Base-by-base conservation (phyloP, 495 filamentous ascomycete species). In the Cryomyces antarcticus region DNA sequence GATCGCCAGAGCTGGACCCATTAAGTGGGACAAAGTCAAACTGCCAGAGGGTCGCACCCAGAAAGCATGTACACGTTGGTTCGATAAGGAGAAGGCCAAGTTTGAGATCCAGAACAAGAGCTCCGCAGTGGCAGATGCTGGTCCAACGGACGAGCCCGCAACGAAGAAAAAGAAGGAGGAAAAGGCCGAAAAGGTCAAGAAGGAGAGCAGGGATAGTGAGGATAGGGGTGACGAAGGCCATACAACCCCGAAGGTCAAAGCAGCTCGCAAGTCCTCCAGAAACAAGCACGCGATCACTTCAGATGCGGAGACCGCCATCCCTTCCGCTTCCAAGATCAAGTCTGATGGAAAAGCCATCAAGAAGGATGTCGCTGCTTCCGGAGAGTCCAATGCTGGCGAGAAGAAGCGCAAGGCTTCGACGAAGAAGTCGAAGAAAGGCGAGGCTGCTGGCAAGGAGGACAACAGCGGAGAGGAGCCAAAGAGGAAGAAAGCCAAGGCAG, bases 21-120 rank as follows among this genome's bases (percentile, higher is more conserved):
- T 52, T 34, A 38, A 37, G 27, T 55, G 52, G 52, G 39, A 50
- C 35, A 30, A 48, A 4, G n/a, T 55, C 37, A 39, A 29, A 7
- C 33, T 50, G 5, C 52, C 52, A 12, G 47, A 52, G 31, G 52
- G 47, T 17, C 46, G 52, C 17, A 55, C 50, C 12, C 30, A 38
- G 27, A 46, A 48, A 38, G 50, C 44, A 1, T 43, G 30, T 30
- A 5, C 6, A 30, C 30, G 38, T 36, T 9, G 9, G 9, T 37
- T 50, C 24, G 42, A 31, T 13, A 46, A 49, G 28, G 43, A 46
- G 38, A 54, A 49, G 38, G 24, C 10, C 11, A 51, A 50, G 38
- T 37, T 46, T 31, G 33, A 36, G 33, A 13, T 1, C 9, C 33
- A 36, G 9, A 36, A 36, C 12, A 24, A 24, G 17, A 24, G 17